Conservation (phyloP, 331 rosid species). For the Rhamnella rubrinervis region DNA sequence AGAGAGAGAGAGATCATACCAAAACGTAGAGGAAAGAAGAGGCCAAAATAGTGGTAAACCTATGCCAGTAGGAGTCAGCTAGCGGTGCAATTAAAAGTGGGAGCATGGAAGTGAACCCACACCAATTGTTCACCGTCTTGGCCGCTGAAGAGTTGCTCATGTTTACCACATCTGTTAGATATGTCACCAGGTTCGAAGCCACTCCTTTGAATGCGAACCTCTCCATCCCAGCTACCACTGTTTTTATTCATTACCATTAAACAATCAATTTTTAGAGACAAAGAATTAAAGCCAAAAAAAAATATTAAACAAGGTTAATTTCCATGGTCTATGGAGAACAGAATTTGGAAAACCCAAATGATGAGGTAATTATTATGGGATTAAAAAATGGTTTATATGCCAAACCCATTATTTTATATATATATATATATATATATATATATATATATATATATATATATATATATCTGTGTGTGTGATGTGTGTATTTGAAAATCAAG, state of each 20-base stretch:
- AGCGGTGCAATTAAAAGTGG: slow-evolving; percentile 85
- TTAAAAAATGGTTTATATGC: background rate
- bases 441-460: background rate
- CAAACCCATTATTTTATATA: background rate
- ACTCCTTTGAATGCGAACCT: slow-evolving; percentile 95
- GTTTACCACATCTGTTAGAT: slow-evolving; percentile 75
- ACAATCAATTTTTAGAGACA: background rate
- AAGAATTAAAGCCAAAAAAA: background rate
- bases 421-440: background rate
- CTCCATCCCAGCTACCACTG: slow-evolving; percentile 85
- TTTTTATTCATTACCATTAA: slow-evolving; percentile 6
- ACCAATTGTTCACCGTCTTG: slow-evolving; percentile 80
- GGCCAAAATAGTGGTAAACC: slow-evolving; percentile 67
- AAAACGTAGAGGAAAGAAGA: slow-evolving; percentile 67
- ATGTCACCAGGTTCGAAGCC: slow-evolving; percentile 76
- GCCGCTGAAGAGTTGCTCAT: slow-evolving; percentile 92
- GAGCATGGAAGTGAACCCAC: slow-evolving; percentile 83
- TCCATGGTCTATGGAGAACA: slow-evolving; percentile 8
- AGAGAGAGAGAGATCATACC: slow-evolving; percentile 44
- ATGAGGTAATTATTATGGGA: slow-evolving; percentile 9
- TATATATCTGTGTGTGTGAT: no score
- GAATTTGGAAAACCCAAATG: slow-evolving; percentile 8
- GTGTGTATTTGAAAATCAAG: background rate
- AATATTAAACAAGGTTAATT: no score
- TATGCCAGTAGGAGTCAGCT: slow-evolving; percentile 77